phyloP scores from a whole-genome alignment of 2,329 filamentous ascomycete species.

The Pseudofabraea citricarpa region DNA sequence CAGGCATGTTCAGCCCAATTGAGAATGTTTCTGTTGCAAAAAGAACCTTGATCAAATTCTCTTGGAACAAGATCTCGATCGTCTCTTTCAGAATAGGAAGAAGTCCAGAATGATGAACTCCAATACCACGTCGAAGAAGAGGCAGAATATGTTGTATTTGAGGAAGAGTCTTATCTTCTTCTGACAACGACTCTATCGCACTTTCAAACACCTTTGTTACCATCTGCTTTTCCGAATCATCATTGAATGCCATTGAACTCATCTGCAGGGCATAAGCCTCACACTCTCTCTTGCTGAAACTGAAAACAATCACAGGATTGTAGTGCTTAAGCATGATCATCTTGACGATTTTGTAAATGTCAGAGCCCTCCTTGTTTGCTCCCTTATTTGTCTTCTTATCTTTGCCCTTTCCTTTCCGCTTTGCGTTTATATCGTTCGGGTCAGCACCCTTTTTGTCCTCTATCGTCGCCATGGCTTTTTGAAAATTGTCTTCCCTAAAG shows the following conservation, averaged over 20 bases:
- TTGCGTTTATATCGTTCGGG: slow-evolving; percentile 71
- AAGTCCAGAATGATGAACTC: slow-evolving; percentile 93
- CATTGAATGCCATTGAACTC: slow-evolving; percentile 86
- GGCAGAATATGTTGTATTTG: slow-evolving; percentile 91
- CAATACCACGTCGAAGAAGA: slow-evolving; percentile 84
- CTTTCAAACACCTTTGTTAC: slow-evolving; percentile 91
- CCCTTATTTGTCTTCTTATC: slow-evolving; percentile 91
- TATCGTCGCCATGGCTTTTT: slow-evolving; percentile 88
- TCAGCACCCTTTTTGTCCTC: slow-evolving; percentile 84
- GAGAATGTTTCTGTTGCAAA: slow-evolving; percentile 99
- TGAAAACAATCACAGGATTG: slow-evolving; percentile 98
- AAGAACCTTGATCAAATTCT: slow-evolving; percentile 94
- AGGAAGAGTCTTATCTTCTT: slow-evolving; percentile 81
- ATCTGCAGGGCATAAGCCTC: slow-evolving; percentile 86
- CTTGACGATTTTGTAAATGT: slow-evolving; percentile 96
- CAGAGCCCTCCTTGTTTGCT: slow-evolving; percentile 65
- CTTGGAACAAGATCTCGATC: slow-evolving; percentile 98
- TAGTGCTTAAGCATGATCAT: slow-evolving; percentile 99
- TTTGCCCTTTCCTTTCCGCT: slow-evolving; percentile 81
- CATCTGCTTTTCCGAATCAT: slow-evolving; percentile 91
- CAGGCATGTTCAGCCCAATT: slow-evolving; percentile 98
- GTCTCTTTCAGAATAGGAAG: slow-evolving; percentile 96
- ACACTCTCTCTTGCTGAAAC: slow-evolving; percentile 97
- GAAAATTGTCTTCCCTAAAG: slow-evolving; percentile 96
- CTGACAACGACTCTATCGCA: slow-evolving; percentile 86